Percentiles rank a stretch among this genome's conserved stretches.
phyloP scores from a whole-genome alignment of 1,139 yeast species.

The Magnusiomyces suaveolens region DNA sequence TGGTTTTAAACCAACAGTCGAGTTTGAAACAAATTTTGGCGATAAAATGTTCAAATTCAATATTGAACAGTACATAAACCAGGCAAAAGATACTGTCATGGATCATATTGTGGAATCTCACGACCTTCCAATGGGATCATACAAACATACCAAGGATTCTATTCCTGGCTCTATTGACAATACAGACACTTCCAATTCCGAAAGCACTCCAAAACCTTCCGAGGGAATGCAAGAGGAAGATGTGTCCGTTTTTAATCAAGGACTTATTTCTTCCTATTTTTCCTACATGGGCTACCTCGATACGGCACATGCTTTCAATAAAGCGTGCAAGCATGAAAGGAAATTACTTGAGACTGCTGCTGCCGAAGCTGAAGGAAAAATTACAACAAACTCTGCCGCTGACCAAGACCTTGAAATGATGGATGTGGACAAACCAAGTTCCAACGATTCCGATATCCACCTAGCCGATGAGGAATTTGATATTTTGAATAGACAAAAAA shows the following conservation, averaged over 20 bases:
- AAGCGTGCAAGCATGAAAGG: constrained; percentile 25
- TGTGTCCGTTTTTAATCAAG: constrained; percentile 40
- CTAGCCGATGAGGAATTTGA: constrained; percentile 27
- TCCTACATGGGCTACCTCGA: constrained; percentile 65
- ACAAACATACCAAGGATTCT: constrained; percentile 8
- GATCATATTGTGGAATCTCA: constrained; percentile 14
- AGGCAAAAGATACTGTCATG: constrained; percentile 31
- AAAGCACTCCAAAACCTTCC: not conserved
- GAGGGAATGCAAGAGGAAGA: constrained; percentile 19
- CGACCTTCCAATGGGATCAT: constrained; percentile 7
- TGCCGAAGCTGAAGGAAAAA: constrained; percentile 13
- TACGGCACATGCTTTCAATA: constrained; percentile 52
- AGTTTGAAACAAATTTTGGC: constrained; percentile 65
- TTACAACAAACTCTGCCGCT: not conserved
- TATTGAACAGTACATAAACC: constrained; percentile 53
- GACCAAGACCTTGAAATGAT: constrained; percentile 7
- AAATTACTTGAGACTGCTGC: constrained; percentile 2
- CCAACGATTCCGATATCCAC: constrained; percentile 20
- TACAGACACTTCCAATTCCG: not conserved
- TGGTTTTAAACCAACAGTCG: constrained; percentile 39
- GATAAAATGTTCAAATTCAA: constrained; percentile 56
- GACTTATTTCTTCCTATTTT: constrained; percentile 58
- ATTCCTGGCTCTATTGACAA: too few relatives aligned
- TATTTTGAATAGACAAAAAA: constrained; percentile 42
- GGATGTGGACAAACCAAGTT: constrained; percentile 20